These are phyloP conservation scores for Stygiomarasmius scandens DNA, from an alignment of 1,284 basidiomycete genomes.

Conservation along the genomic window DNA sequence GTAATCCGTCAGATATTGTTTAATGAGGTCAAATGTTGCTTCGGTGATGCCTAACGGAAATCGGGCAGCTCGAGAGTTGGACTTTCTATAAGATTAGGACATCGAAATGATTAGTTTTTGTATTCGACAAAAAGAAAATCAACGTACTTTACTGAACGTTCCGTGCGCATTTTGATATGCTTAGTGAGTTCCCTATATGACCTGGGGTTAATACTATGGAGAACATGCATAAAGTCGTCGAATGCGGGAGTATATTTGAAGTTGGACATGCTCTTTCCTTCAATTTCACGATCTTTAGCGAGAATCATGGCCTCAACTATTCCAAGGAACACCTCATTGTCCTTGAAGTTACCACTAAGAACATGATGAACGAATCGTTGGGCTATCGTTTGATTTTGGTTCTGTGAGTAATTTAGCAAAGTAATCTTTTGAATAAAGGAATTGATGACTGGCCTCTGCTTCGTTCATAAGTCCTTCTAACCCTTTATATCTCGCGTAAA, in stretches of 20 bases:
- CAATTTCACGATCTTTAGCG: not conserved
- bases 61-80: not conserved
- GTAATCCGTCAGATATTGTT: not conserved
- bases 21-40: not conserved
- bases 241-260: not conserved
- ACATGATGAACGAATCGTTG: not conserved
- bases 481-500: no score
- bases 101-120: no score
- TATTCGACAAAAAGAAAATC: not conserved
- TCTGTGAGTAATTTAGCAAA: no score
- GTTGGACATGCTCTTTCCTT: constrained; percentile 1
- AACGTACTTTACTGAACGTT: not conserved
- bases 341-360: not conserved
- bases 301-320: not conserved
- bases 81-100: no score
- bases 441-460: no score
- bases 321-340: not conserved
- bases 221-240: not conserved
- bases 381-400: no score
- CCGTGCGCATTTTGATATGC: not conserved
- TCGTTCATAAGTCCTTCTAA: no score
- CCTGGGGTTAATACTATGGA: not conserved
- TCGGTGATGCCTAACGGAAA: constrained; percentile 4
- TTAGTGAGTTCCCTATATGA: not conserved
- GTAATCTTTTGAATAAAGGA: no score